A percentile compares a stretch with the other conserved stretches of the same genome.
Evolutionary conservation across 176 grass and related monocot species (phyloP).

Genomic region (Carex scoparia): DNA sequence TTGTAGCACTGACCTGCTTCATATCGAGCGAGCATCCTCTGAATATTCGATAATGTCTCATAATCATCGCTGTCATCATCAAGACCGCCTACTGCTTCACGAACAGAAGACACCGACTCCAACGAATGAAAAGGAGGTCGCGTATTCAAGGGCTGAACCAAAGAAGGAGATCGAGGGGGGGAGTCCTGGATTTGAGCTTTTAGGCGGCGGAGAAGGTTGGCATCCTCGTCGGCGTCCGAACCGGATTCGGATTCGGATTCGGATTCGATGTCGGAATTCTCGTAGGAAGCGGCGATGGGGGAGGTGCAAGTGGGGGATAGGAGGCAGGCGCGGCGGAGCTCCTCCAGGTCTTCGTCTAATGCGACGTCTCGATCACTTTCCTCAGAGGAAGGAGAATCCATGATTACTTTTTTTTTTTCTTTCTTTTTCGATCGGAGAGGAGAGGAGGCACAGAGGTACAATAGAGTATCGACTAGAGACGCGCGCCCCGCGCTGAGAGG

Average conservation of each 20-base stretch:
- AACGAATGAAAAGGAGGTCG: slow-evolving; percentile 34
- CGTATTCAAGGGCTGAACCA: neutral
- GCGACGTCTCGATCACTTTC: slow-evolving; percentile 49
- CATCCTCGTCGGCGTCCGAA: slow-evolving; percentile 31
- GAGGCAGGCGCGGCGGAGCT: slow-evolving; percentile 57
- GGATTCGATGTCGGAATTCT: slow-evolving; percentile 23
- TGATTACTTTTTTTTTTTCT: neutral
- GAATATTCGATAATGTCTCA: slow-evolving; percentile 70
- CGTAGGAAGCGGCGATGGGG: neutral
- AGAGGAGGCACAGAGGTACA: neutral
- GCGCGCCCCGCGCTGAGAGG: neutral
- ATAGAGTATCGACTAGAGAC: neutral
- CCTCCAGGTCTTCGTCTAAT: slow-evolving; percentile 59
- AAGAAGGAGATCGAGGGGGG: slow-evolving; percentile 22
- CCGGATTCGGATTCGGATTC: slow-evolving; percentile 19
- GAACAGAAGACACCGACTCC: slow-evolving; percentile 21
- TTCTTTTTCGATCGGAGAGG: neutral
- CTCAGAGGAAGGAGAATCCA: slow-evolving; percentile 44
- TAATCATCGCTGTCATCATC: slow-evolving; percentile 67
- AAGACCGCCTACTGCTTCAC: neutral
- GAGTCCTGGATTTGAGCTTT: slow-evolving; percentile 40
- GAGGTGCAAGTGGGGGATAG: slow-evolving; percentile 30
- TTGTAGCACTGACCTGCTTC: slow-evolving; percentile 43
- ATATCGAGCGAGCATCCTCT: slow-evolving; percentile 70
- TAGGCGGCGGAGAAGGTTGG: slow-evolving; percentile 54